These are phyloP conservation scores for Leccinum angustisporum DNA, from an alignment of 1,284 basidiomycete genomes.

Conservation along the genomic window DNA sequence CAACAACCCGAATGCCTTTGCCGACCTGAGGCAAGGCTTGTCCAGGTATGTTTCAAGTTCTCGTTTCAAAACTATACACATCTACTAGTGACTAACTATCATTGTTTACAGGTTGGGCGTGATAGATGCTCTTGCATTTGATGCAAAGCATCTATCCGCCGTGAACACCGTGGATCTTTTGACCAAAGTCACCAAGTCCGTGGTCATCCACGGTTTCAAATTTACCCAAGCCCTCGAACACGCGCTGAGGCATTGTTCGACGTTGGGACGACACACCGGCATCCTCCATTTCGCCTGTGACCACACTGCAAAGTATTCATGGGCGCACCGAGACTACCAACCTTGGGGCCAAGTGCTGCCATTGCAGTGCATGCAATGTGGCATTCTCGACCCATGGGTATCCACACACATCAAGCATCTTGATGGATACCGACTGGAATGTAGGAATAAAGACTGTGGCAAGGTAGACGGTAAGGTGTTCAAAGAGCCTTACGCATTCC, in stretches of 20 bases:
- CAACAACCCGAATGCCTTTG: background rate
- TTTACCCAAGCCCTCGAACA: background rate
- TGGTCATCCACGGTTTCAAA: background rate
- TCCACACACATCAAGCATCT: background rate
- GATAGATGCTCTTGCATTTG: background rate
- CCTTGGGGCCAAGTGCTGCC: background rate
- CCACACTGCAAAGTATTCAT: background rate
- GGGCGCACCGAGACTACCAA: background rate
- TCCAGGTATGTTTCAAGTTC: background rate
- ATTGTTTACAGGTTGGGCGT: background rate
- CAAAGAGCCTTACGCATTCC: background rate
- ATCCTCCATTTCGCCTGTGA: background rate
- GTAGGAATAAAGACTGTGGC: background rate
- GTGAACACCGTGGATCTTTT: background rate
- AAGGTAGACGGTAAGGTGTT: background rate
- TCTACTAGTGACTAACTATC: background rate
- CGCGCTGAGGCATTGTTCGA: background rate
- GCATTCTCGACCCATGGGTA: background rate
- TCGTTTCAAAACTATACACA: background rate
- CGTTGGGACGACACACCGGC: background rate
- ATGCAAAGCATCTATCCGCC: background rate
- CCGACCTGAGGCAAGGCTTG: background rate
- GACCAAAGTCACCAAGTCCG: background rate
- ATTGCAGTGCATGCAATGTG: background rate
- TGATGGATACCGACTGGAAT: background rate